phyloP scores from a whole-genome alignment of 441 rosid species.

The Pelargonium citronellum region DNA sequence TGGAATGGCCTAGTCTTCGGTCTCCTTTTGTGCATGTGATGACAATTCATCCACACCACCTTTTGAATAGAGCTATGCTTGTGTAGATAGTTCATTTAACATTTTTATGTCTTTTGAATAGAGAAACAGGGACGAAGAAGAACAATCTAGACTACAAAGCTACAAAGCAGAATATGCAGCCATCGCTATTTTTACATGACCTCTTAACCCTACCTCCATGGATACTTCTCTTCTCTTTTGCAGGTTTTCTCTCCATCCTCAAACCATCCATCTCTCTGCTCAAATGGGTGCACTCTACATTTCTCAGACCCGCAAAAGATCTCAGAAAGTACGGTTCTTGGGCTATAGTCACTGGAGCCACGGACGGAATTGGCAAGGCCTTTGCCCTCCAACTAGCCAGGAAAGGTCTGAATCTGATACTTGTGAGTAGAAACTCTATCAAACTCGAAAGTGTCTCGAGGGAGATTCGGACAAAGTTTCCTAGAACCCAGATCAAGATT shows the following conservation, averaged over 20 bases:
- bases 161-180: no score
- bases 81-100: no score
- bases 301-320: slow-evolving; percentile 38
- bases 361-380: slow-evolving; percentile 76
- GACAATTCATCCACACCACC: no score
- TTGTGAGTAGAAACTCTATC: slow-evolving; percentile 51
- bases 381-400: slow-evolving; percentile 51
- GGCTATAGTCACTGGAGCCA: slow-evolving; percentile 76
- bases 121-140: no score
- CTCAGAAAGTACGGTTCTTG: slow-evolving; percentile 60
- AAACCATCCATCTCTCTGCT: slow-evolving; percentile 35
- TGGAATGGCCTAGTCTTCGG: no score
- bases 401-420: slow-evolving; percentile 53
- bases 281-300: slow-evolving; percentile 37
- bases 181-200: neutral
- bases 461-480: slow-evolving; percentile 34
- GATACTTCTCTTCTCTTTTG: slow-evolving; percentile 33
- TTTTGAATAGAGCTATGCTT: no score
- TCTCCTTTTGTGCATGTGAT: no score
- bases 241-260: slow-evolving; percentile 50
- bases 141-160: no score
- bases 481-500: slow-evolving; percentile 33
- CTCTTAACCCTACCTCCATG: slow-evolving; percentile 26
- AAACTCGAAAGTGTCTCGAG: slow-evolving; percentile 40
- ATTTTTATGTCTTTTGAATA: no score